These are phyloP conservation scores for Naganishia randhawae DNA, from an alignment of 768 basidiomycete species.

Conservation along the genomic window DNA sequence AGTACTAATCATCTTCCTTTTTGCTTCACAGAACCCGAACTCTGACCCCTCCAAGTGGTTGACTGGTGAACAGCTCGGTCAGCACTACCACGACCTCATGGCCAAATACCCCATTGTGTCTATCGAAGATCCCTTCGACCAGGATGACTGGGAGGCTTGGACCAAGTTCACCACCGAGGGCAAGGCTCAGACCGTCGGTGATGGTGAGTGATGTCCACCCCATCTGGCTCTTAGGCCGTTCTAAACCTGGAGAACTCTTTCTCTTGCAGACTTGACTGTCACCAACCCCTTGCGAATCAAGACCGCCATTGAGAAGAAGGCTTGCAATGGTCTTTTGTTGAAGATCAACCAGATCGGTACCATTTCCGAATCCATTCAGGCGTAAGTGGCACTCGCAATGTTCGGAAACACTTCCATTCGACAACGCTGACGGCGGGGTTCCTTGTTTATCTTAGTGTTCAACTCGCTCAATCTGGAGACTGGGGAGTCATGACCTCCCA, in stretches of 20 bases:
- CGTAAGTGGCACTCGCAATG: constrained; percentile 58
- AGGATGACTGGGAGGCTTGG: constrained; percentile 99
- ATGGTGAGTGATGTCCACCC: constrained; percentile 7
- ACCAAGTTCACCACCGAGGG: constrained; percentile 75
- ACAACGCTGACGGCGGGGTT: constrained; percentile 17
- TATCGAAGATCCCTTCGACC: constrained; percentile 87
- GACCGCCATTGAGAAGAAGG: constrained; percentile 99
- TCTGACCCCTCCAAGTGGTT: constrained; percentile 97
- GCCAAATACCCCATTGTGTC: constrained; percentile 83
- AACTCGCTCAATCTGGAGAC: constrained; percentile 88
- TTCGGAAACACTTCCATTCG: background rate
- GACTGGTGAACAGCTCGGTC: constrained; percentile 83
- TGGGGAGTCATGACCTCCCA: constrained; percentile 99
- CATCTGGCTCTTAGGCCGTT: constrained; percentile 52
- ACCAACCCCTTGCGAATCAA: constrained; percentile 96
- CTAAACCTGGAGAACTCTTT: background rate
- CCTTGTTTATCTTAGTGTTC: constrained; percentile 60
- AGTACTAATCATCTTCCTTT: background rate
- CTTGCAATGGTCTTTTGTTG: constrained; percentile 95
- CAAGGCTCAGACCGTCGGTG: constrained; percentile 73
- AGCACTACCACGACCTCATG: constrained; percentile 78
- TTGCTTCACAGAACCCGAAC: constrained; percentile 86
- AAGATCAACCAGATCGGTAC: constrained; percentile 99
- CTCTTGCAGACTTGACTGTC: constrained; percentile 76
- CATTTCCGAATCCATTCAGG: constrained; percentile 97